Percentiles rank a stretch among this genome's conserved stretches.
Conservation (phyloP, 306 rosid species). For the Datisca glomerata region DNA sequence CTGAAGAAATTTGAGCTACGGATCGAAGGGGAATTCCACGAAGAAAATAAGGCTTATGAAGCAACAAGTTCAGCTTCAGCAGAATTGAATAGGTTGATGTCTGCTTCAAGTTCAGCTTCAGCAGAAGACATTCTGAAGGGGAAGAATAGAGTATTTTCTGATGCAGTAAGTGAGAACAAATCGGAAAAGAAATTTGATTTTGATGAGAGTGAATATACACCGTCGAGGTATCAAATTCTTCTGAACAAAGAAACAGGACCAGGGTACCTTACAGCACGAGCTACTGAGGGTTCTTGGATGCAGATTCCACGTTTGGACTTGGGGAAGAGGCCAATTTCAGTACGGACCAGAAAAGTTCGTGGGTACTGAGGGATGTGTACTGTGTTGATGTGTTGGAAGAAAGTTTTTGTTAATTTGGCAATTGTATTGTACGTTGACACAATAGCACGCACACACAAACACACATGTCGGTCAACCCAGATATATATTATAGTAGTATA, state of each 20-base stretch:
- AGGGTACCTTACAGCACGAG: too few relatives aligned
- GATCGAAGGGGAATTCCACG: slow-evolving; percentile 10
- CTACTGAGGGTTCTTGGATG: slow-evolving; percentile 12
- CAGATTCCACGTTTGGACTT: slow-evolving; percentile 22
- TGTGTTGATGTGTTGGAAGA: too few relatives aligned
- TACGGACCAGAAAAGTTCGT: slow-evolving; percentile 27
- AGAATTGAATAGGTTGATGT: slow-evolving; percentile 19
- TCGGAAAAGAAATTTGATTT: too few relatives aligned
- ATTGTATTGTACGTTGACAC: too few relatives aligned
- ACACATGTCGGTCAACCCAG: too few relatives aligned
- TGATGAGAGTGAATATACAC: slow-evolving; percentile 34
- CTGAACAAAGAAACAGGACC: slow-evolving; percentile 12
- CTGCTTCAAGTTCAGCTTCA: slow-evolving; percentile 20
- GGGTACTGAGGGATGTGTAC: too few relatives aligned
- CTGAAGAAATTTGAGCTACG: slow-evolving; percentile 9
- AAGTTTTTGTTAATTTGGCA: too few relatives aligned
- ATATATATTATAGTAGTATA: too few relatives aligned
- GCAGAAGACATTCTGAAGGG: too few relatives aligned
- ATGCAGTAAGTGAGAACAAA: too few relatives aligned
- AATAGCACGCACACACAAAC: too few relatives aligned
- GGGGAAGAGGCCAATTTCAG: slow-evolving; percentile 51
- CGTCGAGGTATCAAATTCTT: slow-evolving; percentile 25
- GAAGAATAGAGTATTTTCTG: too few relatives aligned
- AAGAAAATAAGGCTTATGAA: slow-evolving; percentile 8
- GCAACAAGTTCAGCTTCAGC: background rate